Conservation (phyloP, 495 filamentous ascomycete species). For the Xylaria venustula region DNA sequence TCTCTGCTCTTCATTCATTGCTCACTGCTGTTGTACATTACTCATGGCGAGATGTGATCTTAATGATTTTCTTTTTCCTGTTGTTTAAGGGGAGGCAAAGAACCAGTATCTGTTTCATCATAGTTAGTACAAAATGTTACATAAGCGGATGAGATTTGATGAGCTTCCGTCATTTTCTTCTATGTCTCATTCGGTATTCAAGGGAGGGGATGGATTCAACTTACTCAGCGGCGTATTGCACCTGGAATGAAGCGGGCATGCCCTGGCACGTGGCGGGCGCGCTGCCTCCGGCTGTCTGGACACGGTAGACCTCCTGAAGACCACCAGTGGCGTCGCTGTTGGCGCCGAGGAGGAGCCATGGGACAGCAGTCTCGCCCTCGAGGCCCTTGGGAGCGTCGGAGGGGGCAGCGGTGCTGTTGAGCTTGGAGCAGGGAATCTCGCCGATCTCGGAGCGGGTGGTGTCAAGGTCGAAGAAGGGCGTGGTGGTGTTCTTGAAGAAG, state of each 20-base stretch:
- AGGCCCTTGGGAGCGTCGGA: conserved; percentile 51
- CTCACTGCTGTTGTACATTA: too few species aligned
- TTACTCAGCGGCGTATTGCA: conserved; percentile 84
- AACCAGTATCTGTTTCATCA: conserved; percentile 39
- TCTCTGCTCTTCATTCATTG: too few species aligned
- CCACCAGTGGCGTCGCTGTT: conserved; percentile 52
- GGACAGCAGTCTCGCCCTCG: conserved; percentile 57
- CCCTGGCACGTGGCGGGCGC: conserved; percentile 73
- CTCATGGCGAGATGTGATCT: too few species aligned
- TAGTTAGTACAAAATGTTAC: too few species aligned
- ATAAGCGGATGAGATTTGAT: background rate
- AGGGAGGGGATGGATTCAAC: too few species aligned
- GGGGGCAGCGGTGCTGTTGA: conserved; percentile 56
- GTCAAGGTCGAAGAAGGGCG: conserved; percentile 78
- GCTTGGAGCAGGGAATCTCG: conserved; percentile 62
- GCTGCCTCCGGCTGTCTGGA: conserved; percentile 82
- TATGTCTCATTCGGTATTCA: too few species aligned
- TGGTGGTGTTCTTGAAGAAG: conserved; percentile 65
- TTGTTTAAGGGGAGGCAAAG: conserved; percentile 15
- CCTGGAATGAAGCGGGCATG: conserved; percentile 58
- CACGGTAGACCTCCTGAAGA: conserved; percentile 76
- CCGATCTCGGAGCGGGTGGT: conserved; percentile 52
- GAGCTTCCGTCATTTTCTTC: too few species aligned
- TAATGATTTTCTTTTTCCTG: background rate
- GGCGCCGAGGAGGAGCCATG: conserved; percentile 65